Percentiles rank a stretch among this genome's conserved stretches.
Evolutionary conservation across 306 rosid species (phyloP).

Genomic region (Quercus suber): DNA sequence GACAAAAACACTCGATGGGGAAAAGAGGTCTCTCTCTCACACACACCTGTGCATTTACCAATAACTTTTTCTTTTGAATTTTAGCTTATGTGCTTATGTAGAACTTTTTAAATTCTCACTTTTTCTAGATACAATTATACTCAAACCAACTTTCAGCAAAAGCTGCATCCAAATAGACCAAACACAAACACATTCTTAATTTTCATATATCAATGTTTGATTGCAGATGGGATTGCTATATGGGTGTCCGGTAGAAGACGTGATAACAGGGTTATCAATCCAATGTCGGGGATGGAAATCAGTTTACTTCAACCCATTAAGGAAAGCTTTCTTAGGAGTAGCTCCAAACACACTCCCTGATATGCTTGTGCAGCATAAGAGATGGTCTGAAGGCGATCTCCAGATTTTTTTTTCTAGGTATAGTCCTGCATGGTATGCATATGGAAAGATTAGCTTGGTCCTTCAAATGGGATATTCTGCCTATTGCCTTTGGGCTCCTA

Average conservation of each 20-base stretch:
- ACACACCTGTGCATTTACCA: background rate
- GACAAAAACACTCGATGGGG: constrained; percentile 86
- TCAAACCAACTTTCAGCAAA: background rate
- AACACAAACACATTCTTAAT: background rate
- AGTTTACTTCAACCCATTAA: constrained; percentile 54
- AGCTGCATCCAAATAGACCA: too few species aligned
- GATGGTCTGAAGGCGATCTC: constrained; percentile 85
- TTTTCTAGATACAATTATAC: too few species aligned
- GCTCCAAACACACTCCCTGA: constrained; percentile 56
- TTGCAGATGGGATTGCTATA: constrained; percentile 68
- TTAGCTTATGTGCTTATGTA: background rate
- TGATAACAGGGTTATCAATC: constrained; percentile 68
- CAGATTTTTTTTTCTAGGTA: constrained; percentile 55
- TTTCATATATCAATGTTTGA: background rate
- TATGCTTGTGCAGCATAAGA: constrained; percentile 66
- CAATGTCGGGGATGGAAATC: constrained; percentile 77
- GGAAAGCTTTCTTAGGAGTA: constrained; percentile 67
- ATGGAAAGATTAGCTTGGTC: constrained; percentile 54
- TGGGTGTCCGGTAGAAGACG: constrained; percentile 83
- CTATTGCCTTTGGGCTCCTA: constrained; percentile 62
- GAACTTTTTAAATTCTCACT: too few species aligned
- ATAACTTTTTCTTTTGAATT: background rate
- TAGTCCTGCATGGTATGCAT: constrained; percentile 56
- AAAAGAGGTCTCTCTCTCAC: constrained; percentile 41
- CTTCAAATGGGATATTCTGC: constrained; percentile 54